These are phyloP conservation scores for Fusarium buharicum DNA, from an alignment of 2,329 filamentous ascomycete genomes.

Conservation along the genomic window DNA sequence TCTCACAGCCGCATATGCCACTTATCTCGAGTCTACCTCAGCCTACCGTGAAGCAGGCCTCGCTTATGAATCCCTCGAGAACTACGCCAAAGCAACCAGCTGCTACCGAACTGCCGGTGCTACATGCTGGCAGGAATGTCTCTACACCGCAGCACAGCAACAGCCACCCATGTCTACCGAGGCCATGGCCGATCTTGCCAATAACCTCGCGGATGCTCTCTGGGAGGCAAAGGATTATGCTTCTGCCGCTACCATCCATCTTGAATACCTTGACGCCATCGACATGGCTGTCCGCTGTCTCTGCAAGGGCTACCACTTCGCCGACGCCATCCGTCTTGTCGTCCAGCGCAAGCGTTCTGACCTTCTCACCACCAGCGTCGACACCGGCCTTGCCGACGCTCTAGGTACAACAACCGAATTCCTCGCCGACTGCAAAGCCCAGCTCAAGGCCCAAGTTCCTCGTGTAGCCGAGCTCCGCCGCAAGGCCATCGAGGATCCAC, in stretches of 20 bases:
- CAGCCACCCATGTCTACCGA: constrained; percentile 66
- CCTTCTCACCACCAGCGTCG: constrained; percentile 75
- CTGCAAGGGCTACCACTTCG: constrained; percentile 88
- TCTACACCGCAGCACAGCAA: constrained; percentile 79
- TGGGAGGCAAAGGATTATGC: constrained; percentile 86
- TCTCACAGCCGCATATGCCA: constrained; percentile 82
- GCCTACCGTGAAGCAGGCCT: constrained; percentile 87
- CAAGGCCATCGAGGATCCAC: constrained; percentile 84
- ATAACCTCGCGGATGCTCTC: constrained; percentile 78
- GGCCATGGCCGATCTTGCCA: constrained; percentile 75
- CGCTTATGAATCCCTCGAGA: constrained; percentile 85
- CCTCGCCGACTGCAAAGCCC: constrained; percentile 89
- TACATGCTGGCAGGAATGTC: constrained; percentile 86
- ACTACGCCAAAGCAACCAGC: constrained; percentile 78
- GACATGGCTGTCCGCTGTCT: constrained; percentile 77
- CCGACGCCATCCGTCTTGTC: constrained; percentile 85
- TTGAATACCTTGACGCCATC: constrained; percentile 81
- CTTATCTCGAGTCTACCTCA: constrained; percentile 78
- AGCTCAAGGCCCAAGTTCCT: constrained; percentile 85
- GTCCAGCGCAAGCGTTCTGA: constrained; percentile 68
- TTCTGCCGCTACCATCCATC: constrained; percentile 80
- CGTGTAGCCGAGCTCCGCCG: constrained; percentile 83
- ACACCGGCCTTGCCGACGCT: constrained; percentile 81
- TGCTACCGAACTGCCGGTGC: constrained; percentile 85
- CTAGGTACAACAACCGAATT: constrained; percentile 88